Evolutionary conservation across 768 basidiomycete species (phyloP).

Genomic region (Hericium erinaceus): DNA sequence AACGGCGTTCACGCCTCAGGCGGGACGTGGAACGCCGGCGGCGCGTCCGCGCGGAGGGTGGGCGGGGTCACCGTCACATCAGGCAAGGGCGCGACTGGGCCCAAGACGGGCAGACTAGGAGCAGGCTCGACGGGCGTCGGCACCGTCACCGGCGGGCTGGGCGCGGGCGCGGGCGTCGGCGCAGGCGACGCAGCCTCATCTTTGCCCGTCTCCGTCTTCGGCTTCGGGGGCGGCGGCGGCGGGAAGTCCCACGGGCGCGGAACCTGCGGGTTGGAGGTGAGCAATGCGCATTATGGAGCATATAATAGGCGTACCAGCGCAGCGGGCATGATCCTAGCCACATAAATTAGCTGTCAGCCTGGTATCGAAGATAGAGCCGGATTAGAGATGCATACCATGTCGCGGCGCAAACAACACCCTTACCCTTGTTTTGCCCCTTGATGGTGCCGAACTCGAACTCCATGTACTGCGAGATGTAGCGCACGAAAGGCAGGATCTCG

Average conservation of each 20-base stretch:
- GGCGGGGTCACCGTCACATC: background rate
- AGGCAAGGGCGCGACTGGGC: background rate
- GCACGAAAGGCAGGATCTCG: conserved; percentile 77
- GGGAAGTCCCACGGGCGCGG: conserved; percentile 77
- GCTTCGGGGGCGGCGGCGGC: conserved; percentile 23
- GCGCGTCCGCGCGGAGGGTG: background rate
- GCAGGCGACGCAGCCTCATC: background rate
- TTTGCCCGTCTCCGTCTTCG: background rate
- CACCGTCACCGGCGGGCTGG: background rate
- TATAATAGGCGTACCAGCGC: conserved; percentile 38
- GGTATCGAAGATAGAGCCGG: background rate
- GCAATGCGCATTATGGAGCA: background rate
- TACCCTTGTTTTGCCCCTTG: conserved; percentile 50
- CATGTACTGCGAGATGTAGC: conserved; percentile 72
- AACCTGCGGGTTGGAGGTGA: conserved; percentile 24
- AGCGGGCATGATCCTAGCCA: conserved; percentile 62
- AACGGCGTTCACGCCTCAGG: background rate
- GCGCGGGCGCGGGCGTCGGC: background rate
- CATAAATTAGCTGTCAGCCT: background rate
- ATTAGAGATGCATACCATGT: conserved; percentile 52
- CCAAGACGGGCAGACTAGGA: background rate
- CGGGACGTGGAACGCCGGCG: background rate
- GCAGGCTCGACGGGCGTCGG: background rate
- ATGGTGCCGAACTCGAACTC: conserved; percentile 69
- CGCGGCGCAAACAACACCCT: conserved; percentile 80